A percentile compares a stretch with the other conserved stretches of the same genome.
phyloP scores from a whole-genome alignment of 768 basidiomycete genomes.

The Auricularia cornea region DNA sequence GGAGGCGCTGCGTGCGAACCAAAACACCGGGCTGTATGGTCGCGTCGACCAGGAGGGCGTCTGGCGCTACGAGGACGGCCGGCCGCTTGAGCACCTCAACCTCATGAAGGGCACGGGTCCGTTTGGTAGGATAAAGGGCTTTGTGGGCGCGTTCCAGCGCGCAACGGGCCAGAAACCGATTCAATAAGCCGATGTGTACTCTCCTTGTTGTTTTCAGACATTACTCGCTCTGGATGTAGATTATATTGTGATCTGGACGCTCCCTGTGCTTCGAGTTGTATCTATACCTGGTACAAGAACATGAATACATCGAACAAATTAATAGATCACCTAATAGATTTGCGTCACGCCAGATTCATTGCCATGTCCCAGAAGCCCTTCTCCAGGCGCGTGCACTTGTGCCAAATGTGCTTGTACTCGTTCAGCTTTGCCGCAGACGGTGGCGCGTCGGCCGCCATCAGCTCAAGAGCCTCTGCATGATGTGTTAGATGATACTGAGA shows the following conservation, averaged over 20 bases:
- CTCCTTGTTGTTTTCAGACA: not conserved
- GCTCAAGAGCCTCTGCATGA: constrained; percentile 74
- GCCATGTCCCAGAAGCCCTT: constrained; percentile 84
- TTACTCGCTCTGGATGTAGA: too few relatives aligned
- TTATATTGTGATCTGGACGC: not conserved
- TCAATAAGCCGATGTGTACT: too few relatives aligned
- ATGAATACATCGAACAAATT: not conserved
- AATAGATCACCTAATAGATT: too few relatives aligned
- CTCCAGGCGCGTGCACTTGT: constrained; percentile 67
- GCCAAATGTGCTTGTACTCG: constrained; percentile 68
- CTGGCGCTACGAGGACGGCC: constrained; percentile 45
- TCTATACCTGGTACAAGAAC: not conserved
- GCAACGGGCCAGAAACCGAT: not conserved
- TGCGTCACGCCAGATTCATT: constrained; percentile 21
- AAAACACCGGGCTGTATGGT: constrained; percentile 49
- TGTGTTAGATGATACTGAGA: too few relatives aligned
- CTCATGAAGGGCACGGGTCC: not conserved
- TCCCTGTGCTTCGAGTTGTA: not conserved
- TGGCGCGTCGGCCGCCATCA: constrained; percentile 47
- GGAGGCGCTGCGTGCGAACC: constrained; percentile 41
- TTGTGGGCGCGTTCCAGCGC: not conserved
- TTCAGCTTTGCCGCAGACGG: constrained; percentile 50
- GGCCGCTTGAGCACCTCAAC: not conserved
- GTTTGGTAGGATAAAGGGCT: not conserved
- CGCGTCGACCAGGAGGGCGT: constrained; percentile 41